Evolutionary conservation across 805 yeast genomes (phyloP).

Genomic region (Saccharomycopsis fodiens): DNA sequence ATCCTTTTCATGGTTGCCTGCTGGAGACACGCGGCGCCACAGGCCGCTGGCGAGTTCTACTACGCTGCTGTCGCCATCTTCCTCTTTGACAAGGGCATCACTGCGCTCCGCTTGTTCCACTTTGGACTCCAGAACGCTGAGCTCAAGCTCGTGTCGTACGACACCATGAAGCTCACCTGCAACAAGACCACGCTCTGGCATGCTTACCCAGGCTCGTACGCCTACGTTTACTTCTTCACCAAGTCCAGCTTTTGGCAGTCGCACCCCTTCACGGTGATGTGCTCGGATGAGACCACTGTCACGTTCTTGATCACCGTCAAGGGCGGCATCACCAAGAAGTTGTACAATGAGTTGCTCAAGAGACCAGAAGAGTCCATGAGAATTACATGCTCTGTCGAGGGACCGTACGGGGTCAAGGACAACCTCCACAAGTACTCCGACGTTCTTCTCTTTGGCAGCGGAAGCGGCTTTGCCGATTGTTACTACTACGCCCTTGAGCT

Average conservation of each 20-base stretch:
- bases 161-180: constrained; percentile 41
- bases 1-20: constrained; percentile 34
- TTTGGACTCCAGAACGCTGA: constrained; percentile 29
- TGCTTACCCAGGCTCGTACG: constrained; percentile 54
- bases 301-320: constrained; percentile 44
- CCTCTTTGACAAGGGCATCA: constrained; percentile 35
- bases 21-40: constrained; percentile 36
- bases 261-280: constrained; percentile 57
- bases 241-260: constrained; percentile 52
- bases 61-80: constrained; percentile 35
- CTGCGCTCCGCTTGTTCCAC: constrained; percentile 24
- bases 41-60: constrained; percentile 29
- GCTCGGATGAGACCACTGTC: constrained; percentile 33
- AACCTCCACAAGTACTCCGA: constrained; percentile 42
- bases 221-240: constrained; percentile 44
- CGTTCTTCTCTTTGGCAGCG: constrained; percentile 52
- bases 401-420: constrained; percentile 47
- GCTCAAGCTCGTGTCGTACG: constrained; percentile 32
- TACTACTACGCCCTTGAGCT: constrained; percentile 37
- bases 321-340: constrained; percentile 42
- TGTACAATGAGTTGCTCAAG: constrained; percentile 25
- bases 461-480: constrained; percentile 56
- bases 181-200: constrained; percentile 50
- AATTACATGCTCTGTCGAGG: constrained; percentile 45
- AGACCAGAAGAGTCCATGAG: constrained; percentile 28